A percentile compares a stretch with the other conserved stretches of the same genome.
These are phyloP conservation scores for Diaporthe sp. DNA, from an alignment of 2,329 filamentous ascomycete species.

Conservation along the genomic window DNA sequence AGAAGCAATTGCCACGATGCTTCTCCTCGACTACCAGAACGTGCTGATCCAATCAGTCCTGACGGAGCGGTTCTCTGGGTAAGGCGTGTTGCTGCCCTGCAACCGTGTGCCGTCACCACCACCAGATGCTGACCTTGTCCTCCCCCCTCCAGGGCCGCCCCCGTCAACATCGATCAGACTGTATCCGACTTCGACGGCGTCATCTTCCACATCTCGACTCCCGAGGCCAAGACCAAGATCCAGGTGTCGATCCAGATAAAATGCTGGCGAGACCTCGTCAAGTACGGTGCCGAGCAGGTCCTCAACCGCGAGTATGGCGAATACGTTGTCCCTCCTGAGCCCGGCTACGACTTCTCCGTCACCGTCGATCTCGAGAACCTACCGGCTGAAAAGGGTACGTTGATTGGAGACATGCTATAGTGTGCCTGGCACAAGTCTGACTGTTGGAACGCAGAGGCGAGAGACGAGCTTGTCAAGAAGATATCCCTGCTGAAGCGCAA, in stretches of 20 bases:
- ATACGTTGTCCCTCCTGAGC: constrained; percentile 89
- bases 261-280: constrained; percentile 92
- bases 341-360: constrained; percentile 96
- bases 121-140: constrained; percentile 40
- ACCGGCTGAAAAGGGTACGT: constrained; percentile 80
- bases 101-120: not conserved
- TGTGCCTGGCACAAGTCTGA: constrained; percentile 16
- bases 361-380: constrained; percentile 89
- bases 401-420: not conserved
- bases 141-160: constrained; percentile 75
- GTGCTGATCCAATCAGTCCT: constrained; percentile 96
- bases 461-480: constrained; percentile 87
- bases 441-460: constrained; percentile 71
- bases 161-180: constrained; percentile 94
- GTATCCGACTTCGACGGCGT: constrained; percentile 99
- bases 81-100: constrained; percentile 48
- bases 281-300: constrained; percentile 93
- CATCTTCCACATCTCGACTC: constrained; percentile 98
- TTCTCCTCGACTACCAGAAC: constrained; percentile 99
- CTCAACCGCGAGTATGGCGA: constrained; percentile 94
- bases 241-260: constrained; percentile 94
- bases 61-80: constrained; percentile 94
- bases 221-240: constrained; percentile 93
- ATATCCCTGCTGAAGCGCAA: constrained; percentile 96
- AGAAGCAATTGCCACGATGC: constrained; percentile 68